Conservation (phyloP, 73 alveolate species). For the Urostyla sp. region DNA sequence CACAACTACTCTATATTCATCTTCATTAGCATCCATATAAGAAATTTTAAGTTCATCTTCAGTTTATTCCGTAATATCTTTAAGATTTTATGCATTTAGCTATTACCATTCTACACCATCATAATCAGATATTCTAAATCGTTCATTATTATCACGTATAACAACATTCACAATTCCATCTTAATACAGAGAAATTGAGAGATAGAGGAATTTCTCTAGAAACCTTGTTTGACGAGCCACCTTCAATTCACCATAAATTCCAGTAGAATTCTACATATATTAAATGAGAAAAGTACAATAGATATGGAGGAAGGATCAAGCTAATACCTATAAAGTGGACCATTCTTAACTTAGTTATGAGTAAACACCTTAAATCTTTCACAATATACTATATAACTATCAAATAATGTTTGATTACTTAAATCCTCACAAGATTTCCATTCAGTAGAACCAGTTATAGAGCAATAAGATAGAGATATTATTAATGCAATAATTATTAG, state of each 20-base stretch:
- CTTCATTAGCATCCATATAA: neutral
- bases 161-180: neutral
- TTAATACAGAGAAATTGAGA: neutral
- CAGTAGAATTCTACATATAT: neutral
- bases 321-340: neutral
- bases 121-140: conserved; percentile 40
- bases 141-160: neutral
- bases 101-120: conserved; percentile 39
- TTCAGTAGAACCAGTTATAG: conserved; percentile 22
- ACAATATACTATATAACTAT: conserved; percentile 10
- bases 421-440: conserved; percentile 24
- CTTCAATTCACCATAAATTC: neutral
- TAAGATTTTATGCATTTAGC: neutral
- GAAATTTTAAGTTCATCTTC: neutral
- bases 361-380: conserved; percentile 11
- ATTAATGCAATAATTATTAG: no score
- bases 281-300: neutral
- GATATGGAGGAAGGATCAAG: neutral
- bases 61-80: neutral
- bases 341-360: neutral
- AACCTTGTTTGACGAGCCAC: neutral
- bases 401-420: neutral
- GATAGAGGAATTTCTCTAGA: neutral
- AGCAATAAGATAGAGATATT: no score
- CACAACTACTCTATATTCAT: neutral